These are phyloP conservation scores for Penicillium cinerascens DNA, from an alignment of 495 filamentous ascomycete genomes.

Conservation along the genomic window DNA sequence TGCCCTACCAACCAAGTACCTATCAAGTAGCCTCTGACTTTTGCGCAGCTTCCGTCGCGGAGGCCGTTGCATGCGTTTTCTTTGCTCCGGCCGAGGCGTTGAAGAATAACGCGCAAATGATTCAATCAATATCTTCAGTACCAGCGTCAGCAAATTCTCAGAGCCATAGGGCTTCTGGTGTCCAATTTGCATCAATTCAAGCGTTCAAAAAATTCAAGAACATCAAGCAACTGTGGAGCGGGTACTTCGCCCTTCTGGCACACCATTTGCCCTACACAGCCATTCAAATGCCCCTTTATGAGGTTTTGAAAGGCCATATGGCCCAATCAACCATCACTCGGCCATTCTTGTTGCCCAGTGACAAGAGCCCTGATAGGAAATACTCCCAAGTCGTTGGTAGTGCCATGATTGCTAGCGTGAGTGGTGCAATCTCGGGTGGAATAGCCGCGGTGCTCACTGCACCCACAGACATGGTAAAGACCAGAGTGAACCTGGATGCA, in stretches of 20 bases:
- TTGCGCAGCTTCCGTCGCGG: neutral
- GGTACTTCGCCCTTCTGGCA: neutral
- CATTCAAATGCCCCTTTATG: conserved; percentile 4
- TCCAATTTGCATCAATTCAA: neutral
- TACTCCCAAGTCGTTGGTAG: neutral
- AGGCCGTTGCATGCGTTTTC: neutral
- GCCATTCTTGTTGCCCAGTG: neutral
- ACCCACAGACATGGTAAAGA: neutral
- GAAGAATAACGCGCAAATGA: neutral
- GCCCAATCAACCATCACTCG: neutral
- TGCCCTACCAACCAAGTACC: neutral
- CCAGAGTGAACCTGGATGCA: neutral
- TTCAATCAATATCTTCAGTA: neutral
- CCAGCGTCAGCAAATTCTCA: neutral
- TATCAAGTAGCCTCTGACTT: neutral
- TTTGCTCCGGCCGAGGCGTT: neutral
- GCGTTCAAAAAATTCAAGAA: neutral
- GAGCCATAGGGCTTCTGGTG: neutral
- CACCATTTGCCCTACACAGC: neutral
- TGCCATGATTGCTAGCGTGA: neutral
- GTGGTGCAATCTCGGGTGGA: neutral
- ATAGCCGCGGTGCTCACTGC: neutral
- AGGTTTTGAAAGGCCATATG: neutral
- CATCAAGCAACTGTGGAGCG: neutral
- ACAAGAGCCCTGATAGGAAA: neutral